Conservation (phyloP, 1,284 basidiomycete species). For the Cronartium quercuum region DNA sequence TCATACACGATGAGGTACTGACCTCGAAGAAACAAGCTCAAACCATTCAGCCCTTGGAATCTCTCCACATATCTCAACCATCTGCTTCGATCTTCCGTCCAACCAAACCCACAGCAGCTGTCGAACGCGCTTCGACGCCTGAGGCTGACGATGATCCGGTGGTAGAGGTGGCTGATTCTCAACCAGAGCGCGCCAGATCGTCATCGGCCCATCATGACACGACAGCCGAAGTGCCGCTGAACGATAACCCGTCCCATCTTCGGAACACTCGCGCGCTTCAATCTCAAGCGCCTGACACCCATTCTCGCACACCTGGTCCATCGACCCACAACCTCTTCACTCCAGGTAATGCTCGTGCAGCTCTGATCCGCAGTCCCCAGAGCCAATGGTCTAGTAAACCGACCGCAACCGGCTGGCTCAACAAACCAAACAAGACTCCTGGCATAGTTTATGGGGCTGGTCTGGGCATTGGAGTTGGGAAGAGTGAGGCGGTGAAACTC, state of each 20-base stretch:
- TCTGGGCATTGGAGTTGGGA: background rate
- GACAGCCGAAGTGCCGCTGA: conserved; percentile 27
- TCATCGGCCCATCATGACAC: conserved; percentile 8
- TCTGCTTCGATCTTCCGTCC: background rate
- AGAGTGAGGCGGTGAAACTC: background rate
- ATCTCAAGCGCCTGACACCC: conserved; percentile 5
- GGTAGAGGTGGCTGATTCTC: background rate
- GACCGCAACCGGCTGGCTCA: background rate
- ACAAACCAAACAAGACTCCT: conserved; percentile 35
- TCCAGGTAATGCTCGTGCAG: conserved; percentile 18
- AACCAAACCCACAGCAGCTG: background rate
- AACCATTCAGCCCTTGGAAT: background rate
- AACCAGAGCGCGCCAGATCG: background rate
- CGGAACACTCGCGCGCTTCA: conserved; percentile 11
- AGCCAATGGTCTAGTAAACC: conserved; percentile 37
- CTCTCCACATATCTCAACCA: background rate
- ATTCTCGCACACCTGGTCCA: conserved; percentile 19
- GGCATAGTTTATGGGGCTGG: conserved; percentile 3
- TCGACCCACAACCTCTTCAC: conserved; percentile 14
- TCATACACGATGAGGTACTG: too few species aligned
- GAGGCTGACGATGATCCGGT: background rate
- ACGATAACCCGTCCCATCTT: conserved; percentile 30
- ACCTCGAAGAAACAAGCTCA: too few species aligned
- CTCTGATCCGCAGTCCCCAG: conserved; percentile 19
- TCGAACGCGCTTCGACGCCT: background rate